phyloP scores from a whole-genome alignment of 1,284 basidiomycete species.

The Boletus smithii region DNA sequence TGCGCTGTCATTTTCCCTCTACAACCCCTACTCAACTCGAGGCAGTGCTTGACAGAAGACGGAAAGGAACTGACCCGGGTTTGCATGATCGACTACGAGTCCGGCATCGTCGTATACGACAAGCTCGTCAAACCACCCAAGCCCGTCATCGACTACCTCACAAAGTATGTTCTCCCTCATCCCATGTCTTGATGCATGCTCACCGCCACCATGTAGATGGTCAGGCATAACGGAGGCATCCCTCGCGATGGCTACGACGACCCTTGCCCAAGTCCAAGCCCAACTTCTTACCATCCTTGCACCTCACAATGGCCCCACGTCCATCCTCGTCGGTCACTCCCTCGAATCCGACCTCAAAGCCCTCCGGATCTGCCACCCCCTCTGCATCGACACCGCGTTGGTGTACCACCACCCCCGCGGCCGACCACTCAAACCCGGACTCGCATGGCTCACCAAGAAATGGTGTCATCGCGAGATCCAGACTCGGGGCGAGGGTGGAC shows the following conservation, averaged over 20 bases:
- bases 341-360: slow-evolving; percentile 88
- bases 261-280: slow-evolving; percentile 71
- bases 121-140: slow-evolving; percentile 81
- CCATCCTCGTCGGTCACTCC: slow-evolving; percentile 90
- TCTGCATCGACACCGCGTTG: slow-evolving; percentile 86
- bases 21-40: slow-evolving; percentile 4
- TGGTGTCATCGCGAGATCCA: slow-evolving; percentile 89
- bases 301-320: slow-evolving; percentile 50
- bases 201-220: slow-evolving; percentile 49
- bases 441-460: slow-evolving; percentile 90
- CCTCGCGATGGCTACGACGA: slow-evolving; percentile 67
- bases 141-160: slow-evolving; percentile 84
- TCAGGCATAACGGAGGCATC: slow-evolving; percentile 84
- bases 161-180: slow-evolving; percentile 50
- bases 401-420: slow-evolving; percentile 88
- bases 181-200: background rate
- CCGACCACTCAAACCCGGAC: slow-evolving; percentile 83
- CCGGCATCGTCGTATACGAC: slow-evolving; percentile 76
- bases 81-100: slow-evolving; percentile 75
- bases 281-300: slow-evolving; percentile 59
- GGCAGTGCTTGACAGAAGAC: slow-evolving; percentile 77
- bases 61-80: slow-evolving; percentile 86
- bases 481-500: slow-evolving; percentile 70
- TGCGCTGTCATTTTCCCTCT: slow-evolving; percentile 35
- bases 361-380: slow-evolving; percentile 77